Evolutionary conservation across 208 protist species (phyloP).

Genomic region (Tetramitus jugosus): DNA sequence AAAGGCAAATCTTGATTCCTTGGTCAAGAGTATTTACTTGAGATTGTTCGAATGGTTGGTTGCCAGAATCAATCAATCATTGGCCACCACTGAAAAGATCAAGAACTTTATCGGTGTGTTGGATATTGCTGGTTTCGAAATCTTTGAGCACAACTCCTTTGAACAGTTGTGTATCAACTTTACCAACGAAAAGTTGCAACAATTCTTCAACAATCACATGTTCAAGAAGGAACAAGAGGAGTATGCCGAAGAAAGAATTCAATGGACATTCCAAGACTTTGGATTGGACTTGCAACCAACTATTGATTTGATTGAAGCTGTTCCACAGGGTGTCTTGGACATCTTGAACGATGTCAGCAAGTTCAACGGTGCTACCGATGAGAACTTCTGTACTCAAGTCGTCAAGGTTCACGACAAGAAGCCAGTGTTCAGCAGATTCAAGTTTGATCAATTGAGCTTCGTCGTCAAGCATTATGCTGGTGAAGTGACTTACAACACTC

Average conservation of each 20-base stretch:
- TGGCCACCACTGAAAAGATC: conserved; percentile 32
- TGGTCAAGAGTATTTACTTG: conserved; percentile 47
- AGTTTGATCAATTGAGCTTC: conserved; percentile 30
- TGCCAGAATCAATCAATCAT: conserved; percentile 35
- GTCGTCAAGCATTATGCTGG: conserved; percentile 43
- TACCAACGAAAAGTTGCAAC: conserved; percentile 36
- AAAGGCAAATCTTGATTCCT: conserved; percentile 47
- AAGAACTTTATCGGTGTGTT: conserved; percentile 82
- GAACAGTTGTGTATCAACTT: conserved; percentile 80
- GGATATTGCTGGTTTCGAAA: conserved; percentile 92
- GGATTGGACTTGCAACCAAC: conserved; percentile 21
- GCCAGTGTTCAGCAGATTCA: background rate
- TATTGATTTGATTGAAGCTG: conserved; percentile 25
- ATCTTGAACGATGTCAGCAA: conserved; percentile 39
- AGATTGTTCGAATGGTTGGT: conserved; percentile 42
- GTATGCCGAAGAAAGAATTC: conserved; percentile 24
- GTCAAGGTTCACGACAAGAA: background rate
- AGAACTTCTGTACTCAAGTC: conserved; percentile 19
- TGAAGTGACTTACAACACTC: conserved; percentile 33
- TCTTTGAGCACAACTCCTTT: conserved; percentile 85
- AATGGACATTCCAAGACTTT: conserved; percentile 22
- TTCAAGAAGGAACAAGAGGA: conserved; percentile 40
- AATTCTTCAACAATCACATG: conserved; percentile 40
- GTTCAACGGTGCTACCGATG: conserved; percentile 13
- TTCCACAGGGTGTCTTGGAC: conserved; percentile 29